Evolutionary conservation across 352 stramenopile genomes (phyloP), one percentile per base, ranked within the genome.

Genomic region (Globisporangium orthogonon): DNA sequence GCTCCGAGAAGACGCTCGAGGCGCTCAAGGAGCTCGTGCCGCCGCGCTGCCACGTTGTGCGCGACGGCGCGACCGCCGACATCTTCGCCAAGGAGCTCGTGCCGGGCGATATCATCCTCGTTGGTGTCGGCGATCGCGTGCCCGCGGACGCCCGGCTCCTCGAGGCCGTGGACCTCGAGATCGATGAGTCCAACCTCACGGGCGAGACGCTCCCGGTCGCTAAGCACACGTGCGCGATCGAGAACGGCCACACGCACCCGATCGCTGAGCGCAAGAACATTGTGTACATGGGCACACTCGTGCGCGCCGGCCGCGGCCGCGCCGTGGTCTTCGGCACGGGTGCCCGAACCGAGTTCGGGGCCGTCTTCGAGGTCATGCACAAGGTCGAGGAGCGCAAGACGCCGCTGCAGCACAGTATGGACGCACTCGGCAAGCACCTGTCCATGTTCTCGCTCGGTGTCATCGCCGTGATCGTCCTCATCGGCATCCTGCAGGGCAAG

Each of bases 281-380:
- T 35, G 76, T 97, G 13, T 99, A 99, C 78, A 97, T 97, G 82
- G 96, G 96, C 31, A 99, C 96, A 23, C 77, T 98, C 17, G 90
- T 99, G 30, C 94, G 88, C 37, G 76, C 74, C 15, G 97, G 97
- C 4, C 79, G 91, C 28, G 96, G 86, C n/a, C 79, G 87, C 56
- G 96, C 92, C 10, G 69, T 99, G 1, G 96, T 99, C 14, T 80
- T 97, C 50, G 85, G 88, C 15, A 98, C 95, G n/a, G 97, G 96
- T 30, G 72, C 86, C 28, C 67, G 77, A 35, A 99, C 96, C 7
- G 96, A 99, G 74, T 98, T 99, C 69, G 97, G 97, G 6, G 87
- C 93, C 47, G 94, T 98, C 6, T 97, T 98, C 63, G 76, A 96
- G 45, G 92, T 98, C 52, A 87, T 99, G 62, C 80, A 94, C 53